Conservation (phyloP, 192 early-diverging fungal genomes). For the Chytriomyces sp. region DNA sequence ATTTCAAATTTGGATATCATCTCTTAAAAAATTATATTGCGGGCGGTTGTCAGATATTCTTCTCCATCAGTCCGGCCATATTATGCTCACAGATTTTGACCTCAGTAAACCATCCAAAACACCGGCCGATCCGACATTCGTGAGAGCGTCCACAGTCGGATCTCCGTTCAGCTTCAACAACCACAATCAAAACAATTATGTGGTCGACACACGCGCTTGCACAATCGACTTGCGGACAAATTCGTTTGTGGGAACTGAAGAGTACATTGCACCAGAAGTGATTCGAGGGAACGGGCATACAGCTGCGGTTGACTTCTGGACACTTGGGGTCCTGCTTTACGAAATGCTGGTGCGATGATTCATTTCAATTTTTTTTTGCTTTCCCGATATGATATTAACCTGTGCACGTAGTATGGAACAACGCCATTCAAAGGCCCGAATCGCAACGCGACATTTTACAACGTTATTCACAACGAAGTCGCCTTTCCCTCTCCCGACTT, state of each 20-base stretch:
- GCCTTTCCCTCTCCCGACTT: slow-evolving; percentile 64
- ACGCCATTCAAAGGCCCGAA: slow-evolving; percentile 97
- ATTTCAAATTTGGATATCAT: slow-evolving; percentile 22
- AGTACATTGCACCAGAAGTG: slow-evolving; percentile 99
- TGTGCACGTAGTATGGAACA: slow-evolving; percentile 68
- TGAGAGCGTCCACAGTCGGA: slow-evolving; percentile 10
- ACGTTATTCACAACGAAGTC: slow-evolving; percentile 82
- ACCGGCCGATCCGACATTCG: slow-evolving; percentile 70
- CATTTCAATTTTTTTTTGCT: not conserved
- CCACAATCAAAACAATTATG: slow-evolving; percentile 39
- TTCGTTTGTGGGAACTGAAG: slow-evolving; percentile 98
- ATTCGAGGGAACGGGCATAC: slow-evolving; percentile 96
- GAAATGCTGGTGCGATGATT: slow-evolving; percentile 81
- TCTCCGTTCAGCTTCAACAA: slow-evolving; percentile 72
- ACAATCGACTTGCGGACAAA: slow-evolving; percentile 73
- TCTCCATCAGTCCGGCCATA: slow-evolving; percentile 93
- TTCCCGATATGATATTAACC: slow-evolving; percentile 10
- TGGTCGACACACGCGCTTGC: slow-evolving; percentile 32
- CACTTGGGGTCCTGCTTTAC: slow-evolving; percentile 94
- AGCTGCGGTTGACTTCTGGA: slow-evolving; percentile 97
- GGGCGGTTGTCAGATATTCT: slow-evolving; percentile 64
- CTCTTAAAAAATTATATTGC: slow-evolving; percentile 15
- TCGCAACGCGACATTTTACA: slow-evolving; percentile 85
- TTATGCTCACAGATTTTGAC: slow-evolving; percentile 99
- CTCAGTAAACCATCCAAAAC: slow-evolving; percentile 91